Evolutionary conservation across 371 early-diverging fungal genomes (phyloP), one percentile per base, ranked within the genome.

Genomic region (Conidiobolus incongruus): DNA sequence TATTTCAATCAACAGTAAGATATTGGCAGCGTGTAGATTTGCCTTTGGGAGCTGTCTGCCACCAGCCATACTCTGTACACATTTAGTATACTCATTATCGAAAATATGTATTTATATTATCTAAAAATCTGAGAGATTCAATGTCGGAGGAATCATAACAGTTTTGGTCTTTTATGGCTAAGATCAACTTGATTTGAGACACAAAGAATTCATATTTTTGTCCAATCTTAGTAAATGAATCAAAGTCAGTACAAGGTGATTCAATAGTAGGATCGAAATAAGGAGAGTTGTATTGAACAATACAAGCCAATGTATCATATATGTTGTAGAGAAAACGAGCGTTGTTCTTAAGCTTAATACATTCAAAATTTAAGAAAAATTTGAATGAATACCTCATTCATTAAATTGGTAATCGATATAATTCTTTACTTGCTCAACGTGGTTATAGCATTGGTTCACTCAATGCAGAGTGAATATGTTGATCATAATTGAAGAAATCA

Each of bases 1-100:
- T 4, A 11, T 5, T 13, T 21, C 34, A 44, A 4, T 44, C 35
- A 20, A 21, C 31, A 4, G 29, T 38, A 8, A 44, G 22, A 4
- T 7, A 66, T 47, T 29, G 58, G 56, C 29, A 59, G 54, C 16
- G 68, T 66, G 12, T 41, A 0, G 59, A 52, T 17, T 54, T 55
- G 12, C 16, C 62, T 57, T 20, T 60, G 1, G 68, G 59, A 6
- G 61, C 66, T 4, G 61, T 62, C 53, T 71, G 72, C 63, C 68
- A 70, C 51, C 65, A 77, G 7, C 70, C 77, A 39, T 68, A 77
- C 52, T 80, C 70, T 17, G 66, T 72, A 52, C 81, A 80, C 2
- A 61, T 58, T 48, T 79, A 38, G 12, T 38, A 45, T 11, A 17
- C 15, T 38, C 46, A 45, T 33, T 44, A 28, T 10, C 40, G 40